Evolutionary conservation across 116 monocot species (phyloP).

Genomic region (Phalaenopsis hybrid): DNA sequence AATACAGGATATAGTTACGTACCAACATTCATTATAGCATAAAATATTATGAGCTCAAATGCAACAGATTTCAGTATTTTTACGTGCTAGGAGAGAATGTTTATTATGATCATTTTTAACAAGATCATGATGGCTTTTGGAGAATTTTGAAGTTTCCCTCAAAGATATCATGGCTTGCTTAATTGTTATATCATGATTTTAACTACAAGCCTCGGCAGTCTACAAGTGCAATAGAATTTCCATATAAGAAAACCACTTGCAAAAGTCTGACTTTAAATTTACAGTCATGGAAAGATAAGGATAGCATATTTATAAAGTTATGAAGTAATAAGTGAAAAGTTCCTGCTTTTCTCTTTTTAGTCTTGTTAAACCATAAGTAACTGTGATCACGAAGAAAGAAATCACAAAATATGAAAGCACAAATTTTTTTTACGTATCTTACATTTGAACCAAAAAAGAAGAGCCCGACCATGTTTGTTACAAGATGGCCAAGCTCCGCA

Average conservation of each 20-base stretch:
- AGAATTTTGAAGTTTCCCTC: background rate
- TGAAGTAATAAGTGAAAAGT: background rate
- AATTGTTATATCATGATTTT: background rate
- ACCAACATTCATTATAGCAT: background rate
- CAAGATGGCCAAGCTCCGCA: slow-evolving; percentile 45
- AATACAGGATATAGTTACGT: no score
- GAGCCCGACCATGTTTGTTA: slow-evolving; percentile 85
- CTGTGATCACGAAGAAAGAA: background rate
- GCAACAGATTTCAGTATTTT: background rate
- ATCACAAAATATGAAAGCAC: background rate
- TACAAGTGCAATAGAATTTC: background rate
- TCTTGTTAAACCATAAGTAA: background rate
- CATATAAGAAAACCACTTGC: background rate
- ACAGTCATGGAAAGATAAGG: background rate
- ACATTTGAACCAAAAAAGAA: slow-evolving; percentile 85
- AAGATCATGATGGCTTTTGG: background rate
- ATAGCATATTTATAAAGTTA: background rate
- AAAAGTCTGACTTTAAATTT: background rate
- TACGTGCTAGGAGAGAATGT: background rate
- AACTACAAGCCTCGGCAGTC: background rate
- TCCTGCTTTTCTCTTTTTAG: background rate
- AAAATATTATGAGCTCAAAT: background rate
- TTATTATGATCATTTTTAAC: background rate
- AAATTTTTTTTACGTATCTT: slow-evolving; percentile 14
- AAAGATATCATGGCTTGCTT: background rate